These are phyloP conservation scores for Trichoderma sp. DNA, from an alignment of 2,329 filamentous ascomycete species.

Conservation along the genomic window DNA sequence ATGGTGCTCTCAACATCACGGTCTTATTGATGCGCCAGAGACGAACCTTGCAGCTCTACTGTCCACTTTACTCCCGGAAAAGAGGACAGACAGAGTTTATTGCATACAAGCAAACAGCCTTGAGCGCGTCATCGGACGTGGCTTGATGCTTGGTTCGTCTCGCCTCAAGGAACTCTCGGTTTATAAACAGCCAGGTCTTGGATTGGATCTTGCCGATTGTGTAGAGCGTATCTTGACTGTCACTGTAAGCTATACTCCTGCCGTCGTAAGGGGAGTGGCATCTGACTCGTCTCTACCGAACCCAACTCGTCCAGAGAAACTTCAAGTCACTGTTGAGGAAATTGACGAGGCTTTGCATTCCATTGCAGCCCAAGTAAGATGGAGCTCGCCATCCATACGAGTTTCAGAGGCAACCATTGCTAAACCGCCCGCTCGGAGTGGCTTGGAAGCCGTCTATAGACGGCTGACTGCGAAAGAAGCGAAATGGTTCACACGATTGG, in stretches of 20 bases:
- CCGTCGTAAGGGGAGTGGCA: background rate
- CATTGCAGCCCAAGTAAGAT: conserved; percentile 68
- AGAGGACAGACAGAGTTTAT: conserved; percentile 76
- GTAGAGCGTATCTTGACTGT: conserved; percentile 64
- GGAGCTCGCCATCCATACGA: conserved; percentile 67
- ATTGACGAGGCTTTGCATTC: conserved; percentile 66
- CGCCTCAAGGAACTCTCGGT: conserved; percentile 62
- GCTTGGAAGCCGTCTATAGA: conserved; percentile 59
- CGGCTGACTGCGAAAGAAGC: conserved; percentile 67
- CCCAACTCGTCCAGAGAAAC: conserved; percentile 31
- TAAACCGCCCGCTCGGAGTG: conserved; percentile 39
- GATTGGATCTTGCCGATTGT: conserved; percentile 70
- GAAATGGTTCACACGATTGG: conserved; percentile 83
- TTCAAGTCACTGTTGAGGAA: conserved; percentile 66
- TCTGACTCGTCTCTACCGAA: conserved; percentile 44
- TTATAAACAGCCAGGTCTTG: conserved; percentile 59
- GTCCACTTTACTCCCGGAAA: conserved; percentile 75
- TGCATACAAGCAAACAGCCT: conserved; percentile 63
- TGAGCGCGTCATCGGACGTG: conserved; percentile 66
- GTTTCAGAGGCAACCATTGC: conserved; percentile 32
- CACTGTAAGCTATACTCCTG: conserved; percentile 49
- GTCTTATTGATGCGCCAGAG: conserved; percentile 56
- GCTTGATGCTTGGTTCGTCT: conserved; percentile 64
- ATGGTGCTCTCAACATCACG: conserved; percentile 71
- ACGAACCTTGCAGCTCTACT: conserved; percentile 66